Percentiles rank a stretch among this genome's conserved stretches.
phyloP scores from a whole-genome alignment of 2,329 filamentous ascomycete genomes.

The Aotearoamyces nothofagi region DNA sequence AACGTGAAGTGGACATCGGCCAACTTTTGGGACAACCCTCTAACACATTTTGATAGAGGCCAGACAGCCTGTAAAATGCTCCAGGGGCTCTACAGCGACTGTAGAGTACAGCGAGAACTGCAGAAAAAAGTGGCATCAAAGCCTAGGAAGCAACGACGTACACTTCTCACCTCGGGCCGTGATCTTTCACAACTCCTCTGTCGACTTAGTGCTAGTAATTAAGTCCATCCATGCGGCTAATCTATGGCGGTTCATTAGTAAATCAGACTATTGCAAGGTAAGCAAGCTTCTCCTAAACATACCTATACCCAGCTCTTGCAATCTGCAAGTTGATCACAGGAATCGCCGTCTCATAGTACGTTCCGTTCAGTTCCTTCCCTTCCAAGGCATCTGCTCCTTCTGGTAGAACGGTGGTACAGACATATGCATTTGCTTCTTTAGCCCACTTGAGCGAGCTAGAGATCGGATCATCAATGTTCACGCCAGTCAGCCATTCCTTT shows the following conservation, averaged over 20 bases:
- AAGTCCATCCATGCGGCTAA: slow-evolving; percentile 1
- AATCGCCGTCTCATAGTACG: slow-evolving; percentile 49
- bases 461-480: slow-evolving; percentile 36
- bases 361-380: slow-evolving; percentile 42
- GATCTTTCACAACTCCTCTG: too few species aligned
- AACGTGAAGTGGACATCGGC: too few species aligned
- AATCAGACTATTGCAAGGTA: too few species aligned
- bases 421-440: slow-evolving; percentile 41
- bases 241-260: slow-evolving; percentile 51
- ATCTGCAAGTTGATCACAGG: slow-evolving; percentile 50
- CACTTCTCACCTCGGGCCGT: too few species aligned
- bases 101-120: too few species aligned
- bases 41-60: too few species aligned
- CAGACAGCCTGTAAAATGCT: too few species aligned
- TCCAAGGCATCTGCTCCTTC: slow-evolving; percentile 41
- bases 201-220: too few species aligned
- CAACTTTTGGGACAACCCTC: too few species aligned
- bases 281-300: slow-evolving; percentile 42
- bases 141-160: too few species aligned
- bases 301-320: slow-evolving; percentile 51
- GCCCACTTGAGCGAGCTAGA: slow-evolving; percentile 49
- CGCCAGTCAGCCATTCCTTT: slow-evolving; percentile 37
- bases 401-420: slow-evolving; percentile 47
- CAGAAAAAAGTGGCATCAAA: too few species aligned
- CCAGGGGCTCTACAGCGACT: too few species aligned